Conservation (phyloP, 306 rosid species). For the Crataegus laevigata region DNA sequence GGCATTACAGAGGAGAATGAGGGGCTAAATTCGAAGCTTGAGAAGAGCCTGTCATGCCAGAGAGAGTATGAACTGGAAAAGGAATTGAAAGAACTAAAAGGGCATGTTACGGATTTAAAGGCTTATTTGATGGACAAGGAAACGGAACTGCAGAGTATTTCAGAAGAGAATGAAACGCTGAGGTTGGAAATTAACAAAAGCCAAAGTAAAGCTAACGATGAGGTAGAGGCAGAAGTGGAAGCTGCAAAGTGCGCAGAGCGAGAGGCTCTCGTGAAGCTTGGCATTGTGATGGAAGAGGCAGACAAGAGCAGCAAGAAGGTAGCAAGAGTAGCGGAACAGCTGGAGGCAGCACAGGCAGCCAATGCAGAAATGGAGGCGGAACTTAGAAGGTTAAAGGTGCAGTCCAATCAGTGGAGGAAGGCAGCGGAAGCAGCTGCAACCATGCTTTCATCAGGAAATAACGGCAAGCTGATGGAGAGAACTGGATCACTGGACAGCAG, state of each 20-base stretch:
- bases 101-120: conserved; percentile 40
- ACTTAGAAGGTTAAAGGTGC: conserved; percentile 75
- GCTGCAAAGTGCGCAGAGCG: conserved; percentile 43
- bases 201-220: conserved; percentile 32
- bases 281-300: conserved; percentile 69
- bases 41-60: conserved; percentile 30
- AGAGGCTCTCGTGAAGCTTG: conserved; percentile 62
- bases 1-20: conserved; percentile 86
- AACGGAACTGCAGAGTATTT: conserved; percentile 63
- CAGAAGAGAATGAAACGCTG: conserved; percentile 72
- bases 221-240: conserved; percentile 44
- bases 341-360: conserved; percentile 66
- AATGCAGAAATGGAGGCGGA: conserved; percentile 75
- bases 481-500: conserved; percentile 60
- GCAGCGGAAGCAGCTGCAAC: conserved; percentile 98
- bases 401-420: conserved; percentile 94
- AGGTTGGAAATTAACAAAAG: conserved; percentile 49
- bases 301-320: conserved; percentile 59
- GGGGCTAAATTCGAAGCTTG: conserved; percentile 46
- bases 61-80: conserved; percentile 43
- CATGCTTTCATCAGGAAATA: conserved; percentile 77
- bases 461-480: conserved; percentile 72
- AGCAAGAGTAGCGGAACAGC: conserved; percentile 63
- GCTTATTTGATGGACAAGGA: conserved; percentile 76
- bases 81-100: conserved; percentile 52